Evolutionary conservation across 306 rosid genomes (phyloP), one percentile per base, ranked within the genome.

Genomic region (Begonia peltatifolia): DNA sequence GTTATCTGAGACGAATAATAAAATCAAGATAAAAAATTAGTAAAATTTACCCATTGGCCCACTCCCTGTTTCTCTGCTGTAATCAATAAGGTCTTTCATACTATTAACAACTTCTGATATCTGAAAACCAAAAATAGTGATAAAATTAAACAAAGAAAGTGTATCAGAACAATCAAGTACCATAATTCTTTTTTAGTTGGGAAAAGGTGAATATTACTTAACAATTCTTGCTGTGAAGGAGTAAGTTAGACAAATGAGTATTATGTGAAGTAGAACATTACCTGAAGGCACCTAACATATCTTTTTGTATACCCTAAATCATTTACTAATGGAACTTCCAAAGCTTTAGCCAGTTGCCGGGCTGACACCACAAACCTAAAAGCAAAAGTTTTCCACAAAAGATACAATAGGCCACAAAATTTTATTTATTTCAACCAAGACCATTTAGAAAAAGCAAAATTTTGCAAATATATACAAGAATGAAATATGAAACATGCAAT

Each of bases 261-360:
- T 10, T 17, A 16, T 18, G 38, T 18, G 23, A 43, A 47, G 50
- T 36, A 23, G 18, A 62, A 60, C 35, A 64, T 55, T 83, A 92
- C 99, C 94, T 92, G 99, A 58, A 92, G 84, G 72, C 99, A 92
- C 53, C 99, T 87, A 14, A 92, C 94, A 12, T 92, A 92, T 92
- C 96, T 75, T 83, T 92, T 92, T 6, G 99, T 87, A 71, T 92
- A 92, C 61, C 99, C 99, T 73, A 92, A 79, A 79, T 92, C 99
- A 79, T 92, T 92, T 64, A 92, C 99, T 70, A 92, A 80, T 7
- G 99, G 99, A 59, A 92, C 99, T 79, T 92, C 99, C 66, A 92
- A 74, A 54, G 99, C 88, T 77, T 92, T 92, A 36, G 94, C 96
- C 74, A 92, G 73, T 68, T 83, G 99, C 55, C 94, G 84, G 11